A percentile compares a stretch with the other conserved stretches of the same genome.
phyloP scores from a whole-genome alignment of 495 filamentous ascomycete genomes.

The Cercophora newfieldiana region DNA sequence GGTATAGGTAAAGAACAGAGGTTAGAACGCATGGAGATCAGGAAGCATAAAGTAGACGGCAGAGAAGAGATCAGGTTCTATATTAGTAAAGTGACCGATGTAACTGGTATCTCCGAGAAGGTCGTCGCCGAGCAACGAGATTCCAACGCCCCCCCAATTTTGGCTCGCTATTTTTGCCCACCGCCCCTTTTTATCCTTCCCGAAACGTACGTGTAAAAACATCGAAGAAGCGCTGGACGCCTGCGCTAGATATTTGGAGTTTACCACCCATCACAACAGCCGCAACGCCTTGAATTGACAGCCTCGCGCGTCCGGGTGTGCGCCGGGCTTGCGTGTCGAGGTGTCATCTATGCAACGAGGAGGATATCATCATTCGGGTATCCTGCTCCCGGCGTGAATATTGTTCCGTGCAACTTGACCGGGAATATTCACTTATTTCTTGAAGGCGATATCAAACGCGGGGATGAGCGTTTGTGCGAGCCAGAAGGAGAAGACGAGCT shows the following conservation, averaged over 20 bases:
- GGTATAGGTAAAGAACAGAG: background rate
- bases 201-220: background rate
- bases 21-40: background rate
- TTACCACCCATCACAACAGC: background rate
- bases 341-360: background rate
- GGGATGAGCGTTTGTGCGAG: conserved; percentile 90
- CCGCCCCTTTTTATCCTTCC: background rate
- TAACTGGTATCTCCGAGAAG: background rate
- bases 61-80: conserved; percentile 7
- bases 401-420: background rate
- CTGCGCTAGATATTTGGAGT: background rate
- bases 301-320: background rate
- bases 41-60: no score
- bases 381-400: background rate
- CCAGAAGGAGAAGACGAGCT: conserved; percentile 99
- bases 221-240: background rate
- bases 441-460: conserved; percentile 47
- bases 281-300: conserved; percentile 5
- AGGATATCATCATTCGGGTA: background rate
- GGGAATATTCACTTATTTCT: conserved; percentile 13
- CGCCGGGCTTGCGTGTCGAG: background rate
- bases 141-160: background rate
- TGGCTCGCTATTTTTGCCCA: background rate
- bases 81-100: conserved; percentile 10
- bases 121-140: conserved; percentile 3